A percentile compares a stretch with the other conserved stretches of the same genome.
Conservation (phyloP, 805 yeast species). For the Ogataea ganodermae region DNA sequence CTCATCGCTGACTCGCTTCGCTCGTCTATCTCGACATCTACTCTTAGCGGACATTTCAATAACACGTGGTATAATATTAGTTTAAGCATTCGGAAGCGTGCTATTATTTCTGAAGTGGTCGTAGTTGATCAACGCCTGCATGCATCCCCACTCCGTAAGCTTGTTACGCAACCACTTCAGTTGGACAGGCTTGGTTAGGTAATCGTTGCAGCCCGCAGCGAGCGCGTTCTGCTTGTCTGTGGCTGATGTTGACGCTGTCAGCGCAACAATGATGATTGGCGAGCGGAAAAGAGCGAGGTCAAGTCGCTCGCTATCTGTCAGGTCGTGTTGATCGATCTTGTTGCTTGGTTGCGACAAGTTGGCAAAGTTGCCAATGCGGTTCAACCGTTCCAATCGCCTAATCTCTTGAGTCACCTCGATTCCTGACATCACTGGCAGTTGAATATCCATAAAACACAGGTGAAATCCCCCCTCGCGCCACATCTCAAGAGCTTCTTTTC, state of each 20-base stretch:
- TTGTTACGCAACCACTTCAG: constrained; percentile 91
- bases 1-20: background rate
- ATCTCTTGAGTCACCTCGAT: constrained; percentile 93
- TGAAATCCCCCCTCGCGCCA: constrained; percentile 97
- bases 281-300: constrained; percentile 71
- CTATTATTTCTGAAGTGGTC: constrained; percentile 76
- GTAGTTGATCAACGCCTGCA: constrained; percentile 95
- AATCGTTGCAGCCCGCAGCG: constrained; percentile 97
- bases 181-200: constrained; percentile 93
- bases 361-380: constrained; percentile 68
- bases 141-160: constrained; percentile 97
- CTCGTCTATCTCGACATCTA: background rate
- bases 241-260: constrained; percentile 87
- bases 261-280: constrained; percentile 97
- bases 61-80: constrained; percentile 1
- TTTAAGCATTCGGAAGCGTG: constrained; percentile 7
- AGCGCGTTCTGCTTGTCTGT: constrained; percentile 88
- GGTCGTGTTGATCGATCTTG: constrained; percentile 13
- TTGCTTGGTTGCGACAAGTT: constrained; percentile 21
- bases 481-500: constrained; percentile 90
- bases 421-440: constrained; percentile 94
- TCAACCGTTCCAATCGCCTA: constrained; percentile 75
- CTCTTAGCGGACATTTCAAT: background rate
- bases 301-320: constrained; percentile 49
- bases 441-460: constrained; percentile 94